Evolutionary conservation across 805 yeast species (phyloP).

Genomic region (Starmera amethionina): DNA sequence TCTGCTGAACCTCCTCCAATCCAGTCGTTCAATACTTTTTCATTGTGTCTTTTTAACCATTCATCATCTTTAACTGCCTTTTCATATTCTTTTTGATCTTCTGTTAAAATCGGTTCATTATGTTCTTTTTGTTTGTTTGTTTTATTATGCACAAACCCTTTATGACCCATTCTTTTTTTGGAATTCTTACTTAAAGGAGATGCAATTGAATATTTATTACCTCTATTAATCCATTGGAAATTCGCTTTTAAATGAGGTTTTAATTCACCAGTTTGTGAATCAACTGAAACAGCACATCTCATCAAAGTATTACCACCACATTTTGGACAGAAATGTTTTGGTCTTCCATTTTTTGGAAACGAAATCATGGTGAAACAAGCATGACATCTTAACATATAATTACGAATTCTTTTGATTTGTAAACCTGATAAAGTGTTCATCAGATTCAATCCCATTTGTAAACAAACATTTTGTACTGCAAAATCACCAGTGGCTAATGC

Average conservation of each 20-base stretch:
- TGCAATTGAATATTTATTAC: constrained; percentile 71
- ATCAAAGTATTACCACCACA: constrained; percentile 92
- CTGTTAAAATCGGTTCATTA: constrained; percentile 55
- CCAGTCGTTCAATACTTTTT: constrained; percentile 78
- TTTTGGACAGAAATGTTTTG: constrained; percentile 84
- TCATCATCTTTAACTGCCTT: constrained; percentile 81
- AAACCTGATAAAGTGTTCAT: constrained; percentile 80
- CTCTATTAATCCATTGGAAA: constrained; percentile 90
- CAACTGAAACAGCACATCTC: constrained; percentile 84
- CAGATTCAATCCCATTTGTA: constrained; percentile 81
- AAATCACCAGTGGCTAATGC: constrained; percentile 94
- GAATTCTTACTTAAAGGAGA: constrained; percentile 80
- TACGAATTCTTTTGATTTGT: constrained; percentile 75
- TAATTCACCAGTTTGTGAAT: constrained; percentile 67
- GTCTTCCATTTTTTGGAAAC: constrained; percentile 62
- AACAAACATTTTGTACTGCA: constrained; percentile 91
- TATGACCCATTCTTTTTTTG: constrained; percentile 65
- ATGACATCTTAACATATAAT: constrained; percentile 93
- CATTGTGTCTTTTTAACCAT: constrained; percentile 81
- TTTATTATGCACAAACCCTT: constrained; percentile 67
- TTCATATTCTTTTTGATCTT: constrained; percentile 90
- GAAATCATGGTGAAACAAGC: constrained; percentile 88
- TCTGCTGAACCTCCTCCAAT: constrained; percentile 93
- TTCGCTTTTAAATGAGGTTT: constrained; percentile 84
- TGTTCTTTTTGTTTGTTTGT: constrained; percentile 41